Conservation (phyloP, 345 rosid species). For the Populus pruinosa region DNA sequence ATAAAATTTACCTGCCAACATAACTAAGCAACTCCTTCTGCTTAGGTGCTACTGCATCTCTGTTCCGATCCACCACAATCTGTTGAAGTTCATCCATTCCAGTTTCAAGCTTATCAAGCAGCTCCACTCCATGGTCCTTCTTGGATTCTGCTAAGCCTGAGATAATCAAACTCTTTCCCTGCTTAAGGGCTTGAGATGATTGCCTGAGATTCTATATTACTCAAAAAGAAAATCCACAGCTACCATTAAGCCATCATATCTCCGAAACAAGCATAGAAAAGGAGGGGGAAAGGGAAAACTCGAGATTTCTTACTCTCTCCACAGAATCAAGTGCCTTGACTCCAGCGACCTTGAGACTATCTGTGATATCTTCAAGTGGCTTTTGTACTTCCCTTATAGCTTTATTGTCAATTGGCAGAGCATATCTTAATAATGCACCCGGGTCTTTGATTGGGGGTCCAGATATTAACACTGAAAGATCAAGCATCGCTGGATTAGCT, state of each 20-base stretch:
- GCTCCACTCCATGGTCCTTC: constrained; percentile 72
- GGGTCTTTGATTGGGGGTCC: constrained; percentile 99
- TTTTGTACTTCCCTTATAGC: constrained; percentile 93
- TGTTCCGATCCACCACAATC: constrained; percentile 78
- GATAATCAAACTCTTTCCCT: constrained; percentile 69
- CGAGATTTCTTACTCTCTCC: constrained; percentile 58
- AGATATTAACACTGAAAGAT: constrained; percentile 79
- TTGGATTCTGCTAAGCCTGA: constrained; percentile 82
- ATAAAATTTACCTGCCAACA: constrained; percentile 71
- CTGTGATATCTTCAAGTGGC: constrained; percentile 92
- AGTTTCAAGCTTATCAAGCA: constrained; percentile 74
- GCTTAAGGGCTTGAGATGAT: constrained; percentile 66
- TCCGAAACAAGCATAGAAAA: not conserved
- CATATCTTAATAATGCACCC: constrained; percentile 71
- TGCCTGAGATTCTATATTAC: constrained; percentile 78
- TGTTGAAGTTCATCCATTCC: constrained; percentile 84
- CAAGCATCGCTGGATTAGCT: constrained; percentile 54
- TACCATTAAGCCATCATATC: constrained; percentile 8
- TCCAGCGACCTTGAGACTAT: constrained; percentile 85
- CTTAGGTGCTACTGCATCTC: constrained; percentile 87
- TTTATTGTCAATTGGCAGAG: constrained; percentile 82
- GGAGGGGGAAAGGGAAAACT: not conserved
- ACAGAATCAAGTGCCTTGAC: constrained; percentile 87
- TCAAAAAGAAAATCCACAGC: not conserved
- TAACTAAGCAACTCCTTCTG: constrained; percentile 88